Evolutionary conservation across 2,329 filamentous ascomycete genomes (phyloP).

Genomic region (Alternaria novae-zelandiae): DNA sequence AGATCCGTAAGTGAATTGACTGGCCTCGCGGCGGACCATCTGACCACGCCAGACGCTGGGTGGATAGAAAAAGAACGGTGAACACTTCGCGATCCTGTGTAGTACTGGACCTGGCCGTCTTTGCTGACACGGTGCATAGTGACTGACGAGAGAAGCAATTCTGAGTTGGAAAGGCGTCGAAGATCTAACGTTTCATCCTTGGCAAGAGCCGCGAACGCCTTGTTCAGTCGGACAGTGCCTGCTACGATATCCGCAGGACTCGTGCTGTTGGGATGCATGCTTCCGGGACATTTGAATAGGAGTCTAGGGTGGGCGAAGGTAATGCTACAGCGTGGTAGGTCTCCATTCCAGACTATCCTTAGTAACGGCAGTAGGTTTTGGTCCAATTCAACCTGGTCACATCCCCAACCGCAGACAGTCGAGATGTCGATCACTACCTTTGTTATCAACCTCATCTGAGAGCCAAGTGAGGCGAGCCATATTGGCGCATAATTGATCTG

Average conservation of each 20-base stretch:
- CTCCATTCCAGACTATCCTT: neutral
- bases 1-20: neutral
- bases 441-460: neutral
- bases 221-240: neutral
- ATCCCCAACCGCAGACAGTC: neutral
- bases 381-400: rapidly evolving
- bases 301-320: neutral
- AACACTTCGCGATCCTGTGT: neutral
- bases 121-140: neutral
- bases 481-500: neutral
- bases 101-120: neutral
- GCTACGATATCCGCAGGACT: neutral
- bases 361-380: neutral
- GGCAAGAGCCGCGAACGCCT: neutral
- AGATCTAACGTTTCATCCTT: neutral
- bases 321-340: neutral
- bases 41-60: neutral
- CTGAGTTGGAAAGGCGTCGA: neutral
- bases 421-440: neutral
- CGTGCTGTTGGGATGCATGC: neutral
- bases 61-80: neutral
- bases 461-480: neutral
- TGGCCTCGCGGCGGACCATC: neutral
- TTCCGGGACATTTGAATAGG: neutral
- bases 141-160: neutral